Percentiles rank a stretch among this genome's conserved stretches.
phyloP scores from a whole-genome alignment of 2,329 filamentous ascomycete genomes.

The Sporothrix euskadiensis region DNA sequence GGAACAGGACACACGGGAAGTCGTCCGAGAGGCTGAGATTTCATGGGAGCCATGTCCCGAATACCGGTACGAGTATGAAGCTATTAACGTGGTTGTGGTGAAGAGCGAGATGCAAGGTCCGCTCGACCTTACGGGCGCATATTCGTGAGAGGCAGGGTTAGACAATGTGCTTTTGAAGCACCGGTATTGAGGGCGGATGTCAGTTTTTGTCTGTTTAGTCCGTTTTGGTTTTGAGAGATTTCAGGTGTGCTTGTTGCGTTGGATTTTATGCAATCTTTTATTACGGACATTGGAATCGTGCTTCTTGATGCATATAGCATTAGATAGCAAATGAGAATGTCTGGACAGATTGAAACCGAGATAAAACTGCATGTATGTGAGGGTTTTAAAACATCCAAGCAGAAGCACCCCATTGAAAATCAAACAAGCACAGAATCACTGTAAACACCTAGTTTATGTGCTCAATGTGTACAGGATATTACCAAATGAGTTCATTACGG shows the following conservation, averaged over 20 bases:
- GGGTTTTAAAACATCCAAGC: too few species aligned
- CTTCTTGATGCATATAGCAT: not conserved
- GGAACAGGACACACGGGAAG: not conserved
- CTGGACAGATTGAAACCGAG: not conserved
- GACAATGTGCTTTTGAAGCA: too few species aligned
- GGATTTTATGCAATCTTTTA: not conserved
- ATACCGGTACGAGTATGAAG: constrained; percentile 40
- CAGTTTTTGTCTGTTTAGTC: not conserved
- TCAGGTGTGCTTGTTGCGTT: not conserved
- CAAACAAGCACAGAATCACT: not conserved
- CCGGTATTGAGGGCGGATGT: not conserved
- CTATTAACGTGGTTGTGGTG: constrained; percentile 40
- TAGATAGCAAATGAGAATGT: not conserved
- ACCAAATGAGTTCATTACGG: not conserved
- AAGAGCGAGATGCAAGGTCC: constrained; percentile 36
- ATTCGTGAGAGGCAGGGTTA: not conserved
- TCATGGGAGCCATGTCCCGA: constrained; percentile 29
- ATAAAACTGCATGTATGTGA: not conserved
- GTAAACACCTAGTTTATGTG: not conserved
- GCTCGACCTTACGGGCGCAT: constrained; percentile 29
- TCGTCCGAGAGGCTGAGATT: constrained; percentile 16
- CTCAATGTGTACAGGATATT: not conserved
- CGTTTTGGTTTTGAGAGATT: not conserved
- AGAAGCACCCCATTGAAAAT: too few species aligned
- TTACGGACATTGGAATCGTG: not conserved